Evolutionary conservation across 2,329 filamentous ascomycete genomes (phyloP), one percentile per base, ranked within the genome.

Genomic region (Incumbomyces delicatus): DNA sequence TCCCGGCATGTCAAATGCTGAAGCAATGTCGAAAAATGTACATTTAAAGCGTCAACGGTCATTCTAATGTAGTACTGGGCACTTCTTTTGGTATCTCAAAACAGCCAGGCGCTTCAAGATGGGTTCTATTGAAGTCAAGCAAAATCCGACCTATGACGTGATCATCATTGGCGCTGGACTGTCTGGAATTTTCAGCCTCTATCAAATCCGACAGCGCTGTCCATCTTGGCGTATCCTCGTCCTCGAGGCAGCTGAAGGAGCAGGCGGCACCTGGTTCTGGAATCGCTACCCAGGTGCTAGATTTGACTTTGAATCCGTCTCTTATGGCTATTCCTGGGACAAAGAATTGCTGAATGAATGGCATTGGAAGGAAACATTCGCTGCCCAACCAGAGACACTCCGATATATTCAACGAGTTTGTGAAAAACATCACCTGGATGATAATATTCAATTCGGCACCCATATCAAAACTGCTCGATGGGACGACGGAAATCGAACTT

Each of bases 201-300:
- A 64, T 44, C 53, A 60, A 3, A 32, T 62, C 48, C 52, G 57
- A n/a, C 30, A 37, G 8, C 37, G 35, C 11, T 60, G 59, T 16
- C 52, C 61, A 30, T 53, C 55, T 1, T 42, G 40, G 40, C 7
- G n/a, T 16, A 55, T 58, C 32, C 61, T 61, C 35, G 58, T 63
- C 45, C 57, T 65, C 40, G 65, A 67, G 46, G 58, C 61, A 2
- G 64, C 61, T 6, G 50, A 48, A 5, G 56, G 57, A 14, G 59
- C 63, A 30, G 64, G 64, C 29, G 54, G 54, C 11, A 51, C 44
- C 0, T 80, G 77, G 77, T 62, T 67, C 36, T 77, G 69, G 72
- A 44, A 77, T 58, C 68, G 68, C 53, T 79, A 77, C 52, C 76
- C 74, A 0, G 76, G 75, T 0, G 69, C 73, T 1, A 61, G 66